Evolutionary conservation across 345 rosid species (phyloP).

Genomic region (Aegle marmelos): DNA sequence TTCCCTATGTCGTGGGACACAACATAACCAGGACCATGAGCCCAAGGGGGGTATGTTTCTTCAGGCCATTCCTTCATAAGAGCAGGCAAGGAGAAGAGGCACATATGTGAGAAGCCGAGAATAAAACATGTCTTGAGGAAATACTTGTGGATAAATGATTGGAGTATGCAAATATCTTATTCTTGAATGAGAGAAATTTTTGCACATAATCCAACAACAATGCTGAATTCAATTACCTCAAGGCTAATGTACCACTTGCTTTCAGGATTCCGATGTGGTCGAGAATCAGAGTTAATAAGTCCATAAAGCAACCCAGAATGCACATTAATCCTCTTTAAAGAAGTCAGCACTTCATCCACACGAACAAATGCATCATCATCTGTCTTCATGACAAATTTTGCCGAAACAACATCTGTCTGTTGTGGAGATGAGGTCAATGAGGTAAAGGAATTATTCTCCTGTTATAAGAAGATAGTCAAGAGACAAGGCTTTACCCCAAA

Average conservation of each 20-base stretch:
- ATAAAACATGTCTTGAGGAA: background rate
- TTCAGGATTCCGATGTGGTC: slow-evolving; percentile 73
- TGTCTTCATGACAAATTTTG: slow-evolving; percentile 92
- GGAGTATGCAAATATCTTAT: background rate
- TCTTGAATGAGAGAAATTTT: background rate
- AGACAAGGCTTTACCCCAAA: slow-evolving; percentile 68
- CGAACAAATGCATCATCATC: slow-evolving; percentile 99
- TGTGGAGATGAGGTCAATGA: slow-evolving; percentile 25
- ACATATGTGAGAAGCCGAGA: background rate
- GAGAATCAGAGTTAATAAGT: slow-evolving; percentile 79
- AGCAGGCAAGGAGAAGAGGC: background rate
- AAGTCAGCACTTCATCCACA: slow-evolving; percentile 76
- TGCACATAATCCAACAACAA: background rate
- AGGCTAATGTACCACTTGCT: slow-evolving; percentile 96
- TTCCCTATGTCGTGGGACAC: slow-evolving; percentile 78
- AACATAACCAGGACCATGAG: slow-evolving; percentile 94
- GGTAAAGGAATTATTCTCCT: slow-evolving; percentile 18
- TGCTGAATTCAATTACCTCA: slow-evolving; percentile 45
- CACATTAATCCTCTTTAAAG: slow-evolving; percentile 56
- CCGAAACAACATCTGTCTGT: slow-evolving; percentile 76
- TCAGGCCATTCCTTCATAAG: slow-evolving; percentile 75
- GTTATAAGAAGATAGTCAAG: slow-evolving; percentile 4
- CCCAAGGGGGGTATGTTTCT: slow-evolving; percentile 85
- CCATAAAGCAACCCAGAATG: slow-evolving; percentile 78
- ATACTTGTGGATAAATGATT: background rate